These are phyloP conservation scores for Picea mariana DNA, from an alignment of 83 land plant genomes.

Conservation along the genomic window DNA sequence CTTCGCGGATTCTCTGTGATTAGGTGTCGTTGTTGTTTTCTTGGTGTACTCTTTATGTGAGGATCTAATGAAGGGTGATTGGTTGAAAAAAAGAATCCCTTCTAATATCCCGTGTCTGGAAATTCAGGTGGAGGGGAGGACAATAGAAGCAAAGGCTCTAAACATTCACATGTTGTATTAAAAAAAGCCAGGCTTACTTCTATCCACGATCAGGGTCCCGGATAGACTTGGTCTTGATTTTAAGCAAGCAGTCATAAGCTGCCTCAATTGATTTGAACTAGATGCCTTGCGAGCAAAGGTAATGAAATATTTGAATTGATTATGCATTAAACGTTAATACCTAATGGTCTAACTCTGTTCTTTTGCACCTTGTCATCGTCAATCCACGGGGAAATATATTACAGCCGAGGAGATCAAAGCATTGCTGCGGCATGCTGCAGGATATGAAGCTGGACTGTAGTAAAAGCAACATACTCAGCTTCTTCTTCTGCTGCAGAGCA, in stretches of 20 bases:
- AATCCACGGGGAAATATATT: neutral
- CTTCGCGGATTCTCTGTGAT: neutral
- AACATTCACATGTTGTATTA: constrained; percentile 31
- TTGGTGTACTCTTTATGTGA: neutral
- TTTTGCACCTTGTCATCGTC: neutral
- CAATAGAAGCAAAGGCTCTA: constrained; percentile 23
- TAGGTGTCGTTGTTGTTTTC: neutral
- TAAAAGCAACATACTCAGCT: neutral
- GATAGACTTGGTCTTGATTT: constrained; percentile 37
- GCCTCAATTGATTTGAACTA: constrained; percentile 29
- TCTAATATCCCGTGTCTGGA: neutral
- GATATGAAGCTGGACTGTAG: neutral
- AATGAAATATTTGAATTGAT: neutral
- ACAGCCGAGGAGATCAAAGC: constrained; percentile 5
- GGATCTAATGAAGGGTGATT: neutral
- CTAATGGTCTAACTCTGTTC: too few species aligned
- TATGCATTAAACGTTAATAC: too few species aligned
- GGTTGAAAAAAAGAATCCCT: too few species aligned
- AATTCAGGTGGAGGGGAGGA: constrained; percentile 23
- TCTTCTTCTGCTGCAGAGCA: too few species aligned
- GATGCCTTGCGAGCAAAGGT: constrained; percentile 30
- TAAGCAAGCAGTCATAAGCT: constrained; percentile 35
- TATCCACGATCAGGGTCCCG: constrained; percentile 27
- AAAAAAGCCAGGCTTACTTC: constrained; percentile 24
- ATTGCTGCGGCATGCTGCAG: constrained; percentile 8